Evolutionary conservation across 352 stramenopile genomes (phyloP).

Genomic region (Phytophthora idaei): DNA sequence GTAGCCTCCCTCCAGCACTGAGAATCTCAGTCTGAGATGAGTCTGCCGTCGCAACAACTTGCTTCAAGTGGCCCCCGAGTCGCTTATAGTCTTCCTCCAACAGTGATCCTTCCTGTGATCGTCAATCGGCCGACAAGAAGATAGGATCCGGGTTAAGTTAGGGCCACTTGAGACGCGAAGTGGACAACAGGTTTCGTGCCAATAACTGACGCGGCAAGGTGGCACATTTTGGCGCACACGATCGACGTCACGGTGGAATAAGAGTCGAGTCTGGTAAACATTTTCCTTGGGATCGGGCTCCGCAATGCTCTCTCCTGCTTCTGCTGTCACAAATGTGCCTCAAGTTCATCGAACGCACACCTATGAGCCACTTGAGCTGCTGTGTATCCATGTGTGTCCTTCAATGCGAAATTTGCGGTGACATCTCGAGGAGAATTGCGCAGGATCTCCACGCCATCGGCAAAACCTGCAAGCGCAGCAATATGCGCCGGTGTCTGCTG

Average conservation of each 20-base stretch:
- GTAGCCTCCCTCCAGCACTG: conserved; percentile 87
- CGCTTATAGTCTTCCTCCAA: conserved; percentile 88
- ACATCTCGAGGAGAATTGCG: conserved; percentile 33
- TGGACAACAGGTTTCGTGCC: conserved; percentile 32
- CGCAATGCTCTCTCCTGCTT: conserved; percentile 11
- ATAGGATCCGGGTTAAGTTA: conserved; percentile 78
- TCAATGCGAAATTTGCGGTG: conserved; percentile 31
- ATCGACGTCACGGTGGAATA: conserved; percentile 84
- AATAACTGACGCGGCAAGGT: conserved; percentile 34
- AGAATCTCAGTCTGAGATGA: conserved; percentile 47
- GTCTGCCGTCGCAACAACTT: conserved; percentile 71
- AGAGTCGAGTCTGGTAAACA: conserved; percentile 56
- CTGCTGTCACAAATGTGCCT: conserved; percentile 28
- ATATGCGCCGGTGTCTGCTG: conserved; percentile 73
- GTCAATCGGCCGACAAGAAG: conserved; percentile 78
- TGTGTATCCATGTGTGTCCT: conserved; percentile 59
- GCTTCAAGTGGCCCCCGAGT: conserved; percentile 77
- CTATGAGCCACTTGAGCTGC: conserved; percentile 52
- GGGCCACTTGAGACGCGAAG: conserved; percentile 73
- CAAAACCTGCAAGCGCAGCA: conserved; percentile 58
- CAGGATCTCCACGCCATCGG: conserved; percentile 53
- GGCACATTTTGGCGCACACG: conserved; percentile 61
- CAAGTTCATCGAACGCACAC: conserved; percentile 44
- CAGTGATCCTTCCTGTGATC: conserved; percentile 79
- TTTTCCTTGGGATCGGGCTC: background rate